Evolutionary conservation across 2,329 filamentous ascomycete genomes (phyloP).

Genomic region (Trichoderma asperellum): DNA sequence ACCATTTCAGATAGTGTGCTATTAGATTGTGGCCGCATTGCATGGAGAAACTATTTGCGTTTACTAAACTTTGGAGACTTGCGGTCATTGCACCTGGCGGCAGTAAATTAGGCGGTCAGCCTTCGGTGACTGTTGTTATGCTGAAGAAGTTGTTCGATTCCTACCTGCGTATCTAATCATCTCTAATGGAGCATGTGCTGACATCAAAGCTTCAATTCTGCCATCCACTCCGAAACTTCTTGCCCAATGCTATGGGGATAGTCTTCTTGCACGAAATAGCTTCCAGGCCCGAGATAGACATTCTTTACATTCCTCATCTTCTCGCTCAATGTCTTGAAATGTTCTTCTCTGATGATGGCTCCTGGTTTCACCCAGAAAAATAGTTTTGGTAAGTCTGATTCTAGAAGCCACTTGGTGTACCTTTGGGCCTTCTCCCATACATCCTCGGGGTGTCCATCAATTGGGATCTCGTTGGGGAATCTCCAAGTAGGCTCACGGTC

Average conservation of each 20-base stretch:
- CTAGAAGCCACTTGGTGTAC: background rate
- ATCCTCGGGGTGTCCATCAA: background rate
- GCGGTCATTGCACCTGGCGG: background rate
- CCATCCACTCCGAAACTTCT: constrained; percentile 1
- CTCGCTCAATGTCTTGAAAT: background rate
- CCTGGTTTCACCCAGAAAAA: constrained; percentile 19
- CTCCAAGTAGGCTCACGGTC: constrained; percentile 10
- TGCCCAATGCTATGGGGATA: constrained; percentile 6
- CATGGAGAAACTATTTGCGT: background rate
- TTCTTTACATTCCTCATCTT: constrained; percentile 12
- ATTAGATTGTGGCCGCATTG: background rate
- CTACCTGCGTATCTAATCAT: background rate
- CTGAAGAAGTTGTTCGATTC: background rate
- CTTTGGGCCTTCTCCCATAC: background rate
- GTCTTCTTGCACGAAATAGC: constrained; percentile 9
- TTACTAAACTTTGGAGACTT: background rate
- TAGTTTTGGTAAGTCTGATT: background rate
- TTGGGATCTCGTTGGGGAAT: constrained; percentile 14
- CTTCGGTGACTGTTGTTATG: background rate
- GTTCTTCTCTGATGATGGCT: background rate
- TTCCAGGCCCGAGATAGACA: background rate
- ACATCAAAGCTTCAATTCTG: background rate
- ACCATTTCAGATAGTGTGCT: constrained; percentile 36
- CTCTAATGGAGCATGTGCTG: too few species aligned
- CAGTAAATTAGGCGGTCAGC: background rate